Percentiles rank a stretch among this genome's conserved stretches.
Conservation (phyloP, 768 basidiomycete genomes). For the Boletus subparvulus region DNA sequence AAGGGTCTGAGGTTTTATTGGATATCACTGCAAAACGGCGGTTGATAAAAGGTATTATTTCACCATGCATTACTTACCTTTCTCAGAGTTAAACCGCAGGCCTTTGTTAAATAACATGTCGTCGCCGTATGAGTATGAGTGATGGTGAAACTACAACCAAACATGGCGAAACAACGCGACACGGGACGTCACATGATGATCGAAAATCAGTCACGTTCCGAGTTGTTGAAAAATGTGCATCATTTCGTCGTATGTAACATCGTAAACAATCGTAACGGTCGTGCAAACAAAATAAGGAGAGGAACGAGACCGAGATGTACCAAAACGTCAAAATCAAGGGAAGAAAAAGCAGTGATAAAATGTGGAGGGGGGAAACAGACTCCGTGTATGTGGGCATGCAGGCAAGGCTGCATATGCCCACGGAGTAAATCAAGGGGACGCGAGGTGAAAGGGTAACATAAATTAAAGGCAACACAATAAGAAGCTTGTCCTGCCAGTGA, state of each 20-base stretch:
- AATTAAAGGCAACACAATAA: slow-evolving; percentile 25
- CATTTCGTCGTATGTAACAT: slow-evolving; percentile 28
- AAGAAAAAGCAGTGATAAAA: slow-evolving; percentile 8
- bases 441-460: slow-evolving; percentile 13
- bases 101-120: slow-evolving; percentile 47
- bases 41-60: background rate
- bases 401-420: background rate
- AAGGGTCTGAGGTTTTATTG: slow-evolving; percentile 40
- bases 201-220: slow-evolving; percentile 19
- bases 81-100: slow-evolving; percentile 31
- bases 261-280: slow-evolving; percentile 28
- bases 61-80: slow-evolving; percentile 4
- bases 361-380: background rate
- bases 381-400: slow-evolving; percentile 4
- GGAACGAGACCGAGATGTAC: slow-evolving; percentile 1
- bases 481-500: slow-evolving; percentile 21
- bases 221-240: slow-evolving; percentile 18
- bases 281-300: slow-evolving; percentile 15
- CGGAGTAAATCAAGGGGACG: slow-evolving; percentile 1
- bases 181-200: slow-evolving; percentile 25
- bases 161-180: slow-evolving; percentile 21
- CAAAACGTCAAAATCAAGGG: slow-evolving; percentile 8
- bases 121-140: background rate
- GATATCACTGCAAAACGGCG: background rate
- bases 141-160: slow-evolving; percentile 15